phyloP scores from a whole-genome alignment of 352 stramenopile species.

The Bremia lactucae region DNA sequence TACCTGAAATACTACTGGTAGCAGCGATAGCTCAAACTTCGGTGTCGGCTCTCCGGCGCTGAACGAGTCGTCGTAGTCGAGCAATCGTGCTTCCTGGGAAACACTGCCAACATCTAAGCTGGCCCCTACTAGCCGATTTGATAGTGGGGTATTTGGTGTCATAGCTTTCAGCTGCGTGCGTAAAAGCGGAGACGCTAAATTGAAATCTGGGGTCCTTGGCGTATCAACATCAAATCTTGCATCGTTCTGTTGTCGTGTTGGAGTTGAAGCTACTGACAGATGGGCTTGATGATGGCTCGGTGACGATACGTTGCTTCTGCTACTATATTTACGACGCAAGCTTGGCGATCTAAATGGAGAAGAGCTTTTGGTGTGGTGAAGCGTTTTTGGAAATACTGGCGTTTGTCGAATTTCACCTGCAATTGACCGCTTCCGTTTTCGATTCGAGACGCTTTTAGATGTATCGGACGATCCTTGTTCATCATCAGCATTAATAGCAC shows the following conservation, averaged over 20 bases:
- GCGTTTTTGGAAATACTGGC: conserved; percentile 39
- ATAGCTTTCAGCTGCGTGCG: conserved; percentile 75
- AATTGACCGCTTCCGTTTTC: conserved; percentile 42
- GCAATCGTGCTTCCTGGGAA: conserved; percentile 52
- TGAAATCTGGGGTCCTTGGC: conserved; percentile 45
- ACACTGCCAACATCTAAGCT: conserved; percentile 60
- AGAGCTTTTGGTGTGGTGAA: conserved; percentile 21
- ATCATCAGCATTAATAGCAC: conserved; percentile 1
- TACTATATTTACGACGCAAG: conserved; percentile 64
- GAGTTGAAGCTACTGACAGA: conserved; percentile 8
- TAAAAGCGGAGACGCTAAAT: conserved; percentile 67
- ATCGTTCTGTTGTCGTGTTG: conserved; percentile 19
- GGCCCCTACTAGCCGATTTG: conserved; percentile 72
- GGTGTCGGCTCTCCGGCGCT: conserved; percentile 48
- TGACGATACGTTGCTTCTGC: conserved; percentile 36
- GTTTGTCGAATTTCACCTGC: conserved; percentile 10
- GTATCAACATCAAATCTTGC: conserved; percentile 41
- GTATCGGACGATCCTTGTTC: conserved; percentile 3
- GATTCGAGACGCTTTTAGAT: conserved; percentile 16
- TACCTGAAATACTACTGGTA: conserved; percentile 72
- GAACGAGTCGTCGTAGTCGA: conserved; percentile 64
- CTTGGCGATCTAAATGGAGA: conserved; percentile 31
- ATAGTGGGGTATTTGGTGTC: conserved; percentile 74
- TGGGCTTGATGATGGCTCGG: conserved; percentile 14
- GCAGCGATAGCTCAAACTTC: conserved; percentile 60